These are phyloP conservation scores for Basidioascus undulatus DNA, from an alignment of 768 basidiomycete species.

Conservation along the genomic window DNA sequence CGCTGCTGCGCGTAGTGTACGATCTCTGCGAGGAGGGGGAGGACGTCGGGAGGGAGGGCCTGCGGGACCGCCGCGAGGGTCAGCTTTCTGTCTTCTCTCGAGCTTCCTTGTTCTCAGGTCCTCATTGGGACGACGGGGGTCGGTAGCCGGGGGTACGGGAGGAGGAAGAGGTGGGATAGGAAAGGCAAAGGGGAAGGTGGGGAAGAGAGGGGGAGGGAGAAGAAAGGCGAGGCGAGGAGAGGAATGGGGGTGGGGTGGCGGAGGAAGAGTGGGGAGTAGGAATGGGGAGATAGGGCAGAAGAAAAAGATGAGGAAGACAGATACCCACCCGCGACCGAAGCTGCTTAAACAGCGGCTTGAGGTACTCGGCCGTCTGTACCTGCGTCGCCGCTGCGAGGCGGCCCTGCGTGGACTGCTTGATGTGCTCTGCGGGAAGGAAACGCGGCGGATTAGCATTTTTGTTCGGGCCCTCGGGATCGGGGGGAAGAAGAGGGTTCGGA, in stretches of 20 bases:
- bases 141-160: too few relatives aligned
- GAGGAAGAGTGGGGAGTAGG: not conserved
- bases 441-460: too few relatives aligned
- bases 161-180: not conserved
- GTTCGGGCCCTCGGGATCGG: too few relatives aligned
- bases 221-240: not conserved
- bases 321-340: constrained; percentile 60
- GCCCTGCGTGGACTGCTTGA: constrained; percentile 74
- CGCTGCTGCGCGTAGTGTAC: constrained; percentile 90
- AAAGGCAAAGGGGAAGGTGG: not conserved
- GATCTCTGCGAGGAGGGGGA: constrained; percentile 67
- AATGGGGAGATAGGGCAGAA: not conserved
- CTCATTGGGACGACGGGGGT: too few relatives aligned
- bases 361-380: constrained; percentile 80
- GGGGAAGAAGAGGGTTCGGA: too few relatives aligned
- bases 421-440: constrained; percentile 30
- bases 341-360: constrained; percentile 86
- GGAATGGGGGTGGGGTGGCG: not conserved
- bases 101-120: not conserved
- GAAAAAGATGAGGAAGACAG: not conserved
- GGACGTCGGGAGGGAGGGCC: constrained; percentile 62
- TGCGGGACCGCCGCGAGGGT: constrained; percentile 12
- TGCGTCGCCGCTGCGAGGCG: constrained; percentile 87
- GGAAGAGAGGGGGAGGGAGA: not conserved
- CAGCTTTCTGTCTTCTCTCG: not conserved